Evolutionary conservation across 306 rosid genomes (phyloP).

Genomic region (Hippophae rhamnoides): DNA sequence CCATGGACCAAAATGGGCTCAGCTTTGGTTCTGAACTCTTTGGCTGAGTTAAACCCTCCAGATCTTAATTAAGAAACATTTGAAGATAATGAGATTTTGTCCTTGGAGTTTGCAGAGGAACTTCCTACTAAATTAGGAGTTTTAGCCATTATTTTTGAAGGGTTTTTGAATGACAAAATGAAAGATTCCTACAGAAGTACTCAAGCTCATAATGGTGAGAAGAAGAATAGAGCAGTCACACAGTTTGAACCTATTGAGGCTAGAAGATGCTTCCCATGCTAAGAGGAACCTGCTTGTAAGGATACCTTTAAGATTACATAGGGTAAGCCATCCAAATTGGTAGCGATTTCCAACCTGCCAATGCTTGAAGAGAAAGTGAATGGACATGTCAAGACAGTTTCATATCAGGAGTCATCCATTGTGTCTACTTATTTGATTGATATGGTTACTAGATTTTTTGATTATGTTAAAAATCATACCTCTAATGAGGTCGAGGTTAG

Average conservation of each 20-base stretch:
- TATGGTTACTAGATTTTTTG: constrained; percentile 78
- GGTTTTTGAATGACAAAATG: constrained; percentile 73
- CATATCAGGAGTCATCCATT: constrained; percentile 69
- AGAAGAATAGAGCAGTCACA: constrained; percentile 90
- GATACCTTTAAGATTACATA: constrained; percentile 80
- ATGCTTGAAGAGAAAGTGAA: constrained; percentile 52
- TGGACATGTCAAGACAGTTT: constrained; percentile 44
- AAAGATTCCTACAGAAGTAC: constrained; percentile 83
- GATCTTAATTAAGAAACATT: constrained; percentile 22
- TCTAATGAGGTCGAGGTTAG: constrained; percentile 79
- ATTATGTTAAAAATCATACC: constrained; percentile 81
- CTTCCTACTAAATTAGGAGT: constrained; percentile 56
- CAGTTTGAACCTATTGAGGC: constrained; percentile 96
- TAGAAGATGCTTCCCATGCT: constrained; percentile 92
- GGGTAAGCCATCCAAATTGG: constrained; percentile 65
- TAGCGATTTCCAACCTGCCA: constrained; percentile 97
- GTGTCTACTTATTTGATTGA: constrained; percentile 96
- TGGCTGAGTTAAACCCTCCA: too few species aligned
- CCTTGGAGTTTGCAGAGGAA: constrained; percentile 56
- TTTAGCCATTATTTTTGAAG: constrained; percentile 55
- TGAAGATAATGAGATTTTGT: constrained; percentile 59
- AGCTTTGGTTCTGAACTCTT: too few species aligned
- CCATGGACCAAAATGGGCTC: too few species aligned
- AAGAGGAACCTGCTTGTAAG: constrained; percentile 97
- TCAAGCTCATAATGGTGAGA: constrained; percentile 67